Conservation (phyloP, 495 filamentous ascomycete species). For the Daldinia vernicosa region DNA sequence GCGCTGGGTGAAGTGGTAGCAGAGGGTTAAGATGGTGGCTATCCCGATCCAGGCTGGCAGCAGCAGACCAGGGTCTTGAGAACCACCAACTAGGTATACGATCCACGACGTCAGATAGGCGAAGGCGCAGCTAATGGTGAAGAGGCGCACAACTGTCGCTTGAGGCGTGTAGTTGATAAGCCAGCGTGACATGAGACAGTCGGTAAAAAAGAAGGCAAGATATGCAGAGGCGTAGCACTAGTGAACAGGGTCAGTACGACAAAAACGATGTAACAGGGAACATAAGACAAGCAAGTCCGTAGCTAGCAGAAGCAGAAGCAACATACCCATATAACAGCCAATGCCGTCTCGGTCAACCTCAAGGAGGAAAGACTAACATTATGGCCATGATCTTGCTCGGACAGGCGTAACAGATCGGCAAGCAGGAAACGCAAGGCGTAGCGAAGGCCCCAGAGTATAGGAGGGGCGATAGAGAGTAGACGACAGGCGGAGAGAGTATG, state of each 20-base stretch:
- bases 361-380: conserved; percentile 48
- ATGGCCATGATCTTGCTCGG: conserved; percentile 26
- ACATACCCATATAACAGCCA: conserved; percentile 86
- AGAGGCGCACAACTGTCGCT: conserved; percentile 83
- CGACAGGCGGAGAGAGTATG: conserved; percentile 56
- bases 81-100: conserved; percentile 77
- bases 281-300: neutral
- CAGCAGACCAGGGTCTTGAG: conserved; percentile 78
- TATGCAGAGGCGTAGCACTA: conserved; percentile 85
- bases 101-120: conserved; percentile 84
- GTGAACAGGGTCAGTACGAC: neutral
- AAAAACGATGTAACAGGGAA: neutral
- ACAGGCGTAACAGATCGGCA: conserved; percentile 39
- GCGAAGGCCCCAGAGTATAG: conserved; percentile 56
- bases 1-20: conserved; percentile 84
- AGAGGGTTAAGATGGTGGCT: conserved; percentile 76
- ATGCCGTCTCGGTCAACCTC: conserved; percentile 76
- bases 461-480: conserved; percentile 54
- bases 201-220: conserved; percentile 88
- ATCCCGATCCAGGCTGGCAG: conserved; percentile 88
- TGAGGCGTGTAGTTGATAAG: conserved; percentile 88
- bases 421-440: conserved; percentile 57
- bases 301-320: neutral
- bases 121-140: conserved; percentile 80
- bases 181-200: conserved; percentile 93